Percentiles rank a stretch among this genome's conserved stretches.
Conservation (phyloP, 1,284 basidiomycete genomes). For the Trichosporon faecale region DNA sequence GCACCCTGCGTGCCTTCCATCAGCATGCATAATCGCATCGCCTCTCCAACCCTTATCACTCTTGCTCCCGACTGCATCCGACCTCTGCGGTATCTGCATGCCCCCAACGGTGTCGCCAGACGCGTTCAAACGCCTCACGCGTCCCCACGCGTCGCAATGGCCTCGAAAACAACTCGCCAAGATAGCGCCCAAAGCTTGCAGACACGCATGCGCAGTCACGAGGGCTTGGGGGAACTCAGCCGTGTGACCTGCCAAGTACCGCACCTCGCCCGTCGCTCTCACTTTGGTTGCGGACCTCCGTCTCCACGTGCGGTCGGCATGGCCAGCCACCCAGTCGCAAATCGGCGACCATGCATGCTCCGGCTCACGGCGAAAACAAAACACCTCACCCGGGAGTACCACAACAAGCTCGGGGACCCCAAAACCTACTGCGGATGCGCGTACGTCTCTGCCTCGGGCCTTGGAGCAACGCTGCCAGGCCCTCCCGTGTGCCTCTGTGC, state of each 20-base stretch:
- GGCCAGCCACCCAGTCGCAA: background rate
- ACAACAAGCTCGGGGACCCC: conserved; percentile 2
- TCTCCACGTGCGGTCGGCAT: background rate
- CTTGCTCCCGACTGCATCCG: background rate
- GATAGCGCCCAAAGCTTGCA: background rate
- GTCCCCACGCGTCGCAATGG: background rate
- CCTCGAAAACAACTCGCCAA: background rate
- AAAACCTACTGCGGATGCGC: background rate
- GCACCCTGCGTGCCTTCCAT: background rate
- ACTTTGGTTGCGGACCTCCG: background rate
- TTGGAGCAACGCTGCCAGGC: background rate
- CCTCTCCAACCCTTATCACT: background rate
- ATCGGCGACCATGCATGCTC: background rate
- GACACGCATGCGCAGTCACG: background rate
- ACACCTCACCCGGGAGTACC: background rate
- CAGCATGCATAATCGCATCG: background rate
- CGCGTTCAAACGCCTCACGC: background rate
- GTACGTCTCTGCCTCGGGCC: background rate
- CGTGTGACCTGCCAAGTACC: background rate
- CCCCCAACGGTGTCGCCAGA: background rate
- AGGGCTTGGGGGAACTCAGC: background rate
- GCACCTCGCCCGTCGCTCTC: background rate
- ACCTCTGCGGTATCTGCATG: background rate
- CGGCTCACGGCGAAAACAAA: background rate
- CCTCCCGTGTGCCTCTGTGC: background rate